Evolutionary conservation across 2,329 filamentous ascomycete species (phyloP), one percentile per base, ranked within the genome.

Genomic region (Blumeriella jaapii): DNA sequence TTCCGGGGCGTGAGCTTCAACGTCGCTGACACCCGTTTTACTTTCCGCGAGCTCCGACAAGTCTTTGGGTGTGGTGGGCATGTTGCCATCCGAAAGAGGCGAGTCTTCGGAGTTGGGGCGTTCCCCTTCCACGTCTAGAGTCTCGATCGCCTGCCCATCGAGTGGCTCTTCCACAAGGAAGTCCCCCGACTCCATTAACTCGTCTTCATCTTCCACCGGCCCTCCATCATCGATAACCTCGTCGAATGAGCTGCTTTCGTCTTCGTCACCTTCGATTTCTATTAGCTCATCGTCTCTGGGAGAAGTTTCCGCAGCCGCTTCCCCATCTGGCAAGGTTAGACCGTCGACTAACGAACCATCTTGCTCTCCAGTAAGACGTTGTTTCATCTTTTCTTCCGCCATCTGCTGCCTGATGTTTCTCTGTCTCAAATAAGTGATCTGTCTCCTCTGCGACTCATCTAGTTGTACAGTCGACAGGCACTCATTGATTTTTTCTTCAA

Each of bases 401-500:
- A 29, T 12, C 14, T 15, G 13, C 9, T 29, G 18, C 14, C 36
- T 28, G 3, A 29, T 15, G 3, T 29, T 20, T 25, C 27, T 41
- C 26, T 22, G 17, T 22, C 23, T 31, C 14, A 34, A 5, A 15
- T 28, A 27, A 17, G 31, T 34, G 23, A 26, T 22, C 12, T 29
- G 17, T 17, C 38, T 38, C 34, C 37, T 45, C 23, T 26, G 12
- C 4, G 26, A 27, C 12, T 30, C 25, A 32, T 42, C 29, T 13
- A 23, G 45, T 3, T 38, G 22, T 5, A 41, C 37, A 15, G 34
- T 37, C n/a, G 29, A 28, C 13, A 49, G 32, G 18, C 43, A 50
- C 10, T 49, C 24, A 40, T 57, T 47, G 52, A 96, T 87, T 54
- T 72, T 76, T 33, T 74, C 67, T 60, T 95, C 87, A 2, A 87